Base-by-base conservation (phyloP, 805 yeast genomes). In the Nakazawaea ishiwadae region DNA sequence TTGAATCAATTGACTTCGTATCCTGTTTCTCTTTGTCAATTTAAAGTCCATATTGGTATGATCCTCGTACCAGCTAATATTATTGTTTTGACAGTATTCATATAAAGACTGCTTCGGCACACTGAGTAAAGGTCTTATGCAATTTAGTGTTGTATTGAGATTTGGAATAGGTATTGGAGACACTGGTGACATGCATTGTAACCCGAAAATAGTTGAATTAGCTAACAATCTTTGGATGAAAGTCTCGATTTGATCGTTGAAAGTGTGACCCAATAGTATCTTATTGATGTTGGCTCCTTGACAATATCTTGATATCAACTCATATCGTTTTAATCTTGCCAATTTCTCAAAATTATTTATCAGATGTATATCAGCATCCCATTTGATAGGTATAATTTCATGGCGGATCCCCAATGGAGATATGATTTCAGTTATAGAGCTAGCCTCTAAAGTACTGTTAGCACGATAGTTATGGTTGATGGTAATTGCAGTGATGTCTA, bases 161-260 rank as follows among this genome's bases (percentile, higher is more conserved):
- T n/a, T n/a, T n/a, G n/a, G n/a, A n/a, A n/a, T n/a, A n/a, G n/a
- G n/a, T n/a, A n/a, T n/a, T n/a, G n/a, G n/a, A 6, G 38, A 42
- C 7, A 18, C 36, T 7, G 53, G 48, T 4, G 35, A 12, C 10
- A 59, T 79, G 0, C 87, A 84, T 1, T 68, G 64, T 7, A 83
- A 62, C 0, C 95, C 95, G 56, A 69, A 65, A n/a, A 73, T 41
- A 0, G 74, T 60, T 29, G 77, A 69, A 21, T 71, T 68, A 1
- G 57, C 40, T 2, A 62, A 39, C 38, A 83, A 60, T 27, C 95
- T 57, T 53, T 79, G 68, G 17, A 81, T 46, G 46, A 73, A 79
- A 0, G 91, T 82, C 52, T 86, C 95, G 11, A 81, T 40, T 51
- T 83, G 88, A 55, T 86, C 95, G 51, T 85, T 78, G 35, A 65